Evolutionary conservation across 2,329 filamentous ascomycete species (phyloP).

Genomic region (Fusarium tricinctum): DNA sequence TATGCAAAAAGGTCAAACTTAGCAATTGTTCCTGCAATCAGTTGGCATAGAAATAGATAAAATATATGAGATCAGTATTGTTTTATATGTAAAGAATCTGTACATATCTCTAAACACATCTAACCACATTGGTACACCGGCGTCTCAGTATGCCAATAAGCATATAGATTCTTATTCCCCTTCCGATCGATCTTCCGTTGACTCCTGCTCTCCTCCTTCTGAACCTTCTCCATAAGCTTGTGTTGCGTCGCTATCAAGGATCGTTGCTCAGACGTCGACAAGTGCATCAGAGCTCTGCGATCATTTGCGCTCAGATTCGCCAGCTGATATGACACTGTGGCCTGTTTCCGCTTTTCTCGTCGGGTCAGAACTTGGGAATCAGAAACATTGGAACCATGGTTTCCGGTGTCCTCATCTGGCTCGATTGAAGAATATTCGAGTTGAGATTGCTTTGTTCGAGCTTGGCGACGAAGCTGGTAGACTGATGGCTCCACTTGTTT

Average conservation of each 20-base stretch:
- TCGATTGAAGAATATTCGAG: neutral
- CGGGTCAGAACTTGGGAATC: neutral
- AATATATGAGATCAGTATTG: neutral
- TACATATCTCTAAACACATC: neutral
- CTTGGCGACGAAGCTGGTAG: rapidly evolving
- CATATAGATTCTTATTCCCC: constrained; percentile 24
- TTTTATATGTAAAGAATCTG: too few species aligned
- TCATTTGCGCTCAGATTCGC: constrained; percentile 7
- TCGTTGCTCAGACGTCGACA: constrained; percentile 13
- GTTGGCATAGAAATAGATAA: neutral
- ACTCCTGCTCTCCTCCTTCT: constrained; percentile 20
- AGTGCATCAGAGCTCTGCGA: constrained; percentile 10
- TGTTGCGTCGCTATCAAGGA: constrained; percentile 6
- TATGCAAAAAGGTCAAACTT: too few species aligned
- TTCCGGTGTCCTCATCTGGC: rapidly evolving
- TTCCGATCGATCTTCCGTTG: constrained; percentile 21
- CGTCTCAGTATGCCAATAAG: constrained; percentile 28
- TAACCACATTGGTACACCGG: constrained; percentile 24
- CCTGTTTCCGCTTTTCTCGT: constrained; percentile 3
- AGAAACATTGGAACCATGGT: rapidly evolving
- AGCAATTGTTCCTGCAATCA: neutral
- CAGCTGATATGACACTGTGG: constrained; percentile 1
- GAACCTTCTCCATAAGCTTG: constrained; percentile 8
- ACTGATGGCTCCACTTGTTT: neutral
- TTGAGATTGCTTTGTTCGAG: rapidly evolving